Evolutionary conservation across 2,329 filamentous ascomycete genomes (phyloP).

Genomic region (Aspergillus felis): DNA sequence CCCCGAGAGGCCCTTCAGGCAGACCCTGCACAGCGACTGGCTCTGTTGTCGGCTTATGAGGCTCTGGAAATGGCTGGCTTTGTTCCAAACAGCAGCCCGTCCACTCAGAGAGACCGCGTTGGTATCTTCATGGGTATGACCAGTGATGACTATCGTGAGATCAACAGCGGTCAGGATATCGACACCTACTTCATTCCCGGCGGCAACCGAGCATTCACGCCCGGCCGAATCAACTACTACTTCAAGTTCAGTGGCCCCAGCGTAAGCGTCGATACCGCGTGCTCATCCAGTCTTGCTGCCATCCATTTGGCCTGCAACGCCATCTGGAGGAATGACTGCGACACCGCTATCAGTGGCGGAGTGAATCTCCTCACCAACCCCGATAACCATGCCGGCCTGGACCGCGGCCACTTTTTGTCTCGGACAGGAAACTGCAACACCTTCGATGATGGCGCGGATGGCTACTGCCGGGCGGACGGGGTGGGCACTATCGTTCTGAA

Average conservation of each 20-base stretch:
- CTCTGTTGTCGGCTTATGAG: slow-evolving; percentile 70
- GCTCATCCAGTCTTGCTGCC: slow-evolving; percentile 67
- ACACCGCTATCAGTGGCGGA: slow-evolving; percentile 75
- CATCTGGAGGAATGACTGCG: slow-evolving; percentile 68
- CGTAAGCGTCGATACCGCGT: slow-evolving; percentile 69
- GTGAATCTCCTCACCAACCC: slow-evolving; percentile 69
- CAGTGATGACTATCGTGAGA: slow-evolving; percentile 64
- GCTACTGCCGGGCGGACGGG: slow-evolving; percentile 53
- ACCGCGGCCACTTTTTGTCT: slow-evolving; percentile 43
- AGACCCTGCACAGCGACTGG: slow-evolving; percentile 49
- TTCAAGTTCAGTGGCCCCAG: slow-evolving; percentile 72
- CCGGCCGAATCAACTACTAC: slow-evolving; percentile 67
- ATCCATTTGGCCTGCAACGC: slow-evolving; percentile 70
- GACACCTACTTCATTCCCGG: slow-evolving; percentile 64
- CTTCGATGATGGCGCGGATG: slow-evolving; percentile 48
- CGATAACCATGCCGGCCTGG: slow-evolving; percentile 70
- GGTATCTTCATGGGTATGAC: slow-evolving; percentile 71
- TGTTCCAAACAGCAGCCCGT: slow-evolving; percentile 57
- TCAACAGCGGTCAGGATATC: slow-evolving; percentile 66
- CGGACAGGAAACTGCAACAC: slow-evolving; percentile 45
- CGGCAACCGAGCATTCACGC: slow-evolving; percentile 57
- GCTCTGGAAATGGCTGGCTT: slow-evolving; percentile 40
- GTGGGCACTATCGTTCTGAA: slow-evolving; percentile 50
- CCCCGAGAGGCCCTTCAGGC: slow-evolving; percentile 69
- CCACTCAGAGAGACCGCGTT: slow-evolving; percentile 58